Base-by-base conservation (phyloP, 495 filamentous ascomycete species). In the Thermothielavioides terrestris region DNA sequence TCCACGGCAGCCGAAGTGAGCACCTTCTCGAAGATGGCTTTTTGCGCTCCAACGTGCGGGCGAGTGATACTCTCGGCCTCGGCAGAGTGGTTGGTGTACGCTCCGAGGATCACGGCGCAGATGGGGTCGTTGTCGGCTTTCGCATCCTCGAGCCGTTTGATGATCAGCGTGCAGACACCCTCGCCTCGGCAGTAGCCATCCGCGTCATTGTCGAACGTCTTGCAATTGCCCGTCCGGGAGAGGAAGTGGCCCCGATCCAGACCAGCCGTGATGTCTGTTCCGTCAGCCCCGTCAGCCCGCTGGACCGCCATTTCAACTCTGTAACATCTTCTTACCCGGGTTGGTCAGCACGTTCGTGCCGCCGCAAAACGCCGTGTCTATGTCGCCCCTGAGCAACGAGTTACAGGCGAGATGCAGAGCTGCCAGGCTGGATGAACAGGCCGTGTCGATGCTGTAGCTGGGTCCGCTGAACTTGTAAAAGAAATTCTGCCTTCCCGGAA, bases 391-490 rank as follows among this genome's bases (percentile, higher is more conserved):
- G 76, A 83, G 85, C 5, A 92, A 70, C 0, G 85, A 77, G 45
- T 82, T 87, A 64, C 87, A 89, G n/a, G 88, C 88, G 11, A 88
- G 67, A 51, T 90, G 85, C 41, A 94, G 79, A 7, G 84, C 85
- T 8, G 86, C 83, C 11, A 88, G 69, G 57, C 81, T 84, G 11
- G 83, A 89, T 15, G 85, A 91, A 62, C 89, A 95, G n/a, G 89
- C 89, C 1, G 89, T 91, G 58, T 95, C 89, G 28, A 90, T 73
- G 50, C 75, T 84, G 59, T 83, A 80, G 51, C 84, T 89, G 0
- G 88, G 88, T 0, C 88, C 88, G 45, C 77, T 81, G 60, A 91
- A 91, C 43, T 87, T 86, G 66, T 90, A 88, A 59, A 83, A 83
- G 44, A 71, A 76, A 58, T 89, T 91, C 56, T 92, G 86, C 7